Evolutionary conservation across 768 basidiomycete genomes (phyloP).

Genomic region (Lentinula raphanica): DNA sequence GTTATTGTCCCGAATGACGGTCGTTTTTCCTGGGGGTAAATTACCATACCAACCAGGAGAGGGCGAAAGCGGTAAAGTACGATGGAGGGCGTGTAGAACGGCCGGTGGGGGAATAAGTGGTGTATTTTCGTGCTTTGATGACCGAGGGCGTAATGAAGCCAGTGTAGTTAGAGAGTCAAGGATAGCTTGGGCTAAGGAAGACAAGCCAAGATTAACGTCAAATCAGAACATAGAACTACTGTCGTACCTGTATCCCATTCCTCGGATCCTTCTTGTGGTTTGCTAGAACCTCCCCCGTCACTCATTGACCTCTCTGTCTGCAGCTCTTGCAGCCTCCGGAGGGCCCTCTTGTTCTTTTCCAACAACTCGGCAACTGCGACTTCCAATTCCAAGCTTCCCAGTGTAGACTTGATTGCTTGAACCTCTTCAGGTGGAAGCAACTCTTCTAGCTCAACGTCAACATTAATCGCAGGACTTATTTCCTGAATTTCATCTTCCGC

Average conservation of each 20-base stretch:
- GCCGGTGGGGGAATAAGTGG: slow-evolving; percentile 60
- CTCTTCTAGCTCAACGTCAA: slow-evolving; percentile 42
- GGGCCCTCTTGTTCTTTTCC: slow-evolving; percentile 57
- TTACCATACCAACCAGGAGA: slow-evolving; percentile 73
- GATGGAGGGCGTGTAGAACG: slow-evolving; percentile 66
- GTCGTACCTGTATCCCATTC: slow-evolving; percentile 78
- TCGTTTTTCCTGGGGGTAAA: slow-evolving; percentile 48
- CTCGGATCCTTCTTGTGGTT: slow-evolving; percentile 63
- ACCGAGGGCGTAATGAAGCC: slow-evolving; percentile 66
- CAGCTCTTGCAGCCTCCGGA: slow-evolving; percentile 59
- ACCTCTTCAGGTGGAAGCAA: slow-evolving; percentile 55
- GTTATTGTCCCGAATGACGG: slow-evolving; percentile 69
- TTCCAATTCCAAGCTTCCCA: slow-evolving; percentile 63
- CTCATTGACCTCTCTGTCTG: slow-evolving; percentile 52
- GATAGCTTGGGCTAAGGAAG: slow-evolving; percentile 62
- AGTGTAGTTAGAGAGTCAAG: slow-evolving; percentile 64
- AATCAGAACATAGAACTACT: slow-evolving; percentile 8
- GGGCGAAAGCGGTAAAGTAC: slow-evolving; percentile 56
- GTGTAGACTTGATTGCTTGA: slow-evolving; percentile 50
- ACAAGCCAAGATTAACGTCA: slow-evolving; percentile 12
- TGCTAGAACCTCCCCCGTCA: slow-evolving; percentile 36
- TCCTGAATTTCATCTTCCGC: slow-evolving; percentile 14
- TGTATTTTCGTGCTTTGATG: slow-evolving; percentile 30
- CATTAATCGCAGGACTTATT: slow-evolving; percentile 17
- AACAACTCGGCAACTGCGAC: slow-evolving; percentile 65